A percentile compares a stretch with the other conserved stretches of the same genome.
Evolutionary conservation across 2,329 filamentous ascomycete genomes (phyloP).

Genomic region (Pseudogymnoascus destructans): DNA sequence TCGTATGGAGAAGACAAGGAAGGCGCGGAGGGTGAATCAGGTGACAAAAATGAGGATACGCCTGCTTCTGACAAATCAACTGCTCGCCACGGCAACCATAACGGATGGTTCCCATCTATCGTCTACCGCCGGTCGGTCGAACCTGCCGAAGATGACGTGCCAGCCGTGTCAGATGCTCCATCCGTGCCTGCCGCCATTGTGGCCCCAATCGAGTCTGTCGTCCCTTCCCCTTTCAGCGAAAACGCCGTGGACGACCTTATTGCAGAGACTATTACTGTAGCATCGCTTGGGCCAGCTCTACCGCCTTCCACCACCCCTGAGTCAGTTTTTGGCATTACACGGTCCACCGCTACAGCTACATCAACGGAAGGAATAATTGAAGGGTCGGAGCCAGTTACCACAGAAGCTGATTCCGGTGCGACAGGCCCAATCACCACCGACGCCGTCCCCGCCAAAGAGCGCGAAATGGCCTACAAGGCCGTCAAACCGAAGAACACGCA

Average conservation of each 20-base stretch:
- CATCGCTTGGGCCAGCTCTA: not conserved
- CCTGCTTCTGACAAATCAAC: not conserved
- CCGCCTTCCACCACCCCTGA: not conserved
- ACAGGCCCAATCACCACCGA: not conserved
- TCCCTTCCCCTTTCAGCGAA: not conserved
- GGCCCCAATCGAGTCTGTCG: not conserved
- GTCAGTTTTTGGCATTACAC: not conserved
- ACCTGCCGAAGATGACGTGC: not conserved
- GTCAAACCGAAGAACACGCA: not conserved
- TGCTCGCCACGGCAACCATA: not conserved
- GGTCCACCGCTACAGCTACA: not conserved
- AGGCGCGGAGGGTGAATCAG: not conserved
- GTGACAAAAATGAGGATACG: not conserved
- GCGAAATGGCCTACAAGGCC: not conserved
- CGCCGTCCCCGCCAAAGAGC: not conserved
- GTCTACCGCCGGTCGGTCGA: not conserved
- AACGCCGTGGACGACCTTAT: not conserved
- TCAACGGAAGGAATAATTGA: not conserved
- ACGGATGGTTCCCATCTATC: not conserved
- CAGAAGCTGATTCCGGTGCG: not conserved
- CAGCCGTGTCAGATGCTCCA: not conserved
- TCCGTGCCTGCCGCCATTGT: not conserved
- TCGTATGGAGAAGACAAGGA: not conserved
- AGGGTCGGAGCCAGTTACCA: not conserved
- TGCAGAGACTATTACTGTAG: not conserved